A percentile compares a stretch with the other conserved stretches of the same genome.
Evolutionary conservation across 2,329 filamentous ascomycete genomes (phyloP).

Genomic region (Graphium sp.): DNA sequence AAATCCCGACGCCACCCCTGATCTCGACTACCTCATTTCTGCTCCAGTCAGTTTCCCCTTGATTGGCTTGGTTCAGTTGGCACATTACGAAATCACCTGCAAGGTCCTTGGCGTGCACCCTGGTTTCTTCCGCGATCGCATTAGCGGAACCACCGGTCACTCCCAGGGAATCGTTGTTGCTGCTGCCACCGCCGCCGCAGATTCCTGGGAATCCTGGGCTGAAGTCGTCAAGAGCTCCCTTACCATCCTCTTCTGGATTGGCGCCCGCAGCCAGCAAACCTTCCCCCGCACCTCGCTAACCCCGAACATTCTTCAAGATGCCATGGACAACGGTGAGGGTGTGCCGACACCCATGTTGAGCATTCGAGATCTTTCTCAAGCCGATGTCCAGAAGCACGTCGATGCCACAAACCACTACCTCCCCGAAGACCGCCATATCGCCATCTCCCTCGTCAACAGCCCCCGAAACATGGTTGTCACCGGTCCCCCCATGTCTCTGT

Average conservation of each 20-base stretch:
- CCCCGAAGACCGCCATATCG: slow-evolving; percentile 80
- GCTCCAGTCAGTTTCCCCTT: slow-evolving; percentile 90
- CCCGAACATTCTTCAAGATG: slow-evolving; percentile 81
- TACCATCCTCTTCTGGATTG: slow-evolving; percentile 96
- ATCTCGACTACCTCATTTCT: slow-evolving; percentile 85
- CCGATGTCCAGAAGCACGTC: slow-evolving; percentile 89
- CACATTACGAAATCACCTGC: slow-evolving; percentile 90
- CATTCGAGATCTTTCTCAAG: slow-evolving; percentile 77
- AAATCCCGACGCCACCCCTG: slow-evolving; percentile 75
- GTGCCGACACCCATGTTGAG: slow-evolving; percentile 93
- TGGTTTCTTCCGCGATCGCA: slow-evolving; percentile 68
- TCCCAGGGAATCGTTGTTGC: slow-evolving; percentile 94
- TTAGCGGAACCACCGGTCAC: slow-evolving; percentile 84
- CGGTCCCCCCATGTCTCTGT: slow-evolving; percentile 86
- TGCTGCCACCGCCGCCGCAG: slow-evolving; percentile 75
- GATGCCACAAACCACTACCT: slow-evolving; percentile 95
- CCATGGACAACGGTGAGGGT: slow-evolving; percentile 88
- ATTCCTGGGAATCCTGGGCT: slow-evolving; percentile 85
- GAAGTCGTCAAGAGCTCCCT: slow-evolving; percentile 65
- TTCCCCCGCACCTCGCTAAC: slow-evolving; percentile 91
- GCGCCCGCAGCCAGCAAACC: slow-evolving; percentile 88
- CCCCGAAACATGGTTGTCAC: slow-evolving; percentile 94
- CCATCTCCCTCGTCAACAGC: slow-evolving; percentile 91
- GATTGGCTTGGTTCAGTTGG: slow-evolving; percentile 89
- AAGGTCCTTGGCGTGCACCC: slow-evolving; percentile 80